Evolutionary conservation across 257 asterid genomes (phyloP), one percentile per base, ranked within the genome.

Genomic region (Cinchona pubescens): DNA sequence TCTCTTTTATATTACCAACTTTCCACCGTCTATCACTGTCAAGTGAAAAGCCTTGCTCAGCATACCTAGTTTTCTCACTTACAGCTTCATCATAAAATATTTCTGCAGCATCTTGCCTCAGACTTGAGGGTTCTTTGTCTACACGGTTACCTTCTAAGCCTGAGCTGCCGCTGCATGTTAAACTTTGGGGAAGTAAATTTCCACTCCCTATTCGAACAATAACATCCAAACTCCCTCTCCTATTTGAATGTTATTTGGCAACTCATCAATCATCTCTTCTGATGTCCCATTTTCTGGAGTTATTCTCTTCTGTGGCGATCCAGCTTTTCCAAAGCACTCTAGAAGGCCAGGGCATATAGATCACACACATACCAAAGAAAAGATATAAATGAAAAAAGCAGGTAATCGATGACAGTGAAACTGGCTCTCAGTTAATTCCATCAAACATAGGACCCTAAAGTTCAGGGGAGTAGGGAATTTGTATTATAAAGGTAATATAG

Each of bases 201-300:
- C 74, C 89, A 81, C 75, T 84, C 71, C 78, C 84, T 64, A 60
- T 79, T 79, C 74, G 68, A 67, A 71, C 65, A 74, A 53, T 76
- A 42, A 30, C 64, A 2, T 40, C 82, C 68, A 64, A 71, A 72
- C 53, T 72, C 77, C 80, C 84, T 71, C 83, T 75, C 71, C 58
- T 63, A 40, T 74, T 61, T n/a, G n/a, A n/a, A 55, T n/a, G 77
- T 35, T 46, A 32, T 75, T 79, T 67, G 79, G 74, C 79, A 19
- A 75, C 74, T 74, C 83, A 19, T 72, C 75, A 46, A 76, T 71
- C 55, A 73, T 68, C 74, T 81, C 81, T 53, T 84, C 86, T 25
- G 0, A 19, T 21, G 72, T 71, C 67, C 62, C 81, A 29, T 68
- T 64, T 66, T 70, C 86, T 79, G 43, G 30, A 62, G 66, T 46